Percentiles rank a stretch among this genome's conserved stretches.
Conservation (phyloP, 257 asterid species). For the Orobanche coerulescens region DNA sequence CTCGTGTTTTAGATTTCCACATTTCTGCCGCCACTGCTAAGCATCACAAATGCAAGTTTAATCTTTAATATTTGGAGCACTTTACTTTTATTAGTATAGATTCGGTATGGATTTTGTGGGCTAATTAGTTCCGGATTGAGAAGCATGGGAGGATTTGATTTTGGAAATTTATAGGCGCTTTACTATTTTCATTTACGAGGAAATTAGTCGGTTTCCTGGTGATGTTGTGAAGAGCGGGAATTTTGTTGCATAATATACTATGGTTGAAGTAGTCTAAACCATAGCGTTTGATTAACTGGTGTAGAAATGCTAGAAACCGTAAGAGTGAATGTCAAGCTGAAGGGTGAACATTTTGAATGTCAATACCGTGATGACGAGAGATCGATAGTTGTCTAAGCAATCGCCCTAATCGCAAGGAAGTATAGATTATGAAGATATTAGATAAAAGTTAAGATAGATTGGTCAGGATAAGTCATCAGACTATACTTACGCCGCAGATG, state of each 20-base stretch:
- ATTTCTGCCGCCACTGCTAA: slow-evolving; percentile 3
- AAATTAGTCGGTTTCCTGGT: neutral
- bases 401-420: neutral
- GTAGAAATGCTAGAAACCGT: neutral
- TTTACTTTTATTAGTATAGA: neutral
- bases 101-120: slow-evolving; percentile 5
- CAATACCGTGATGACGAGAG: neutral
- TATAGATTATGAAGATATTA: neutral
- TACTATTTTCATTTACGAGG: neutral
- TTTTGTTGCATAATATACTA: neutral
- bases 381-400: neutral
- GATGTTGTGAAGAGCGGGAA: slow-evolving; percentile 2
- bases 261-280: neutral
- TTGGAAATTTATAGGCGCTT: slow-evolving; percentile 11
- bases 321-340: slow-evolving; percentile 7
- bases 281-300: neutral
- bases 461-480: slow-evolving; percentile 1
- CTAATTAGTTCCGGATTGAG: slow-evolving; percentile 3
- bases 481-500: neutral
- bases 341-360: slow-evolving; percentile 2
- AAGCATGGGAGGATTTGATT: slow-evolving; percentile 2
- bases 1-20: slow-evolving; percentile 1
- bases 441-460: neutral
- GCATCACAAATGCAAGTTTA: slow-evolving; percentile 2
- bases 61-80: neutral